A percentile compares a stretch with the other conserved stretches of the same genome.
Evolutionary conservation across 208 protist genomes (phyloP).

Genomic region (Leishmania amazonensis): DNA sequence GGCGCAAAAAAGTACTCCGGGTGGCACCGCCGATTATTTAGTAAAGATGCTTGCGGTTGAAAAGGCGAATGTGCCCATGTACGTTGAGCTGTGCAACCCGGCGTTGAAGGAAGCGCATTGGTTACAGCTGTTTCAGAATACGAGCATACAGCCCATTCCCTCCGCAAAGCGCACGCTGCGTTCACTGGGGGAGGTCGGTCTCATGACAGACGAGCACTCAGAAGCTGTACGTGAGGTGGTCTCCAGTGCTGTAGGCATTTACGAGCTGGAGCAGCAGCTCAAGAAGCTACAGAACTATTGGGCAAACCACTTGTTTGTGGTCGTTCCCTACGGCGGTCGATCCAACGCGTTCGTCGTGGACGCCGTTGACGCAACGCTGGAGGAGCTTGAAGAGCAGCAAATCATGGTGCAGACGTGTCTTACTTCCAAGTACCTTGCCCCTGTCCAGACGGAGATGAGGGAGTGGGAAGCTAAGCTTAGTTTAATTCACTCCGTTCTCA

Average conservation of each 20-base stretch:
- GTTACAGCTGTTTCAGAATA: constrained; percentile 76
- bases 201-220: constrained; percentile 50
- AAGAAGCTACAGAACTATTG: constrained; percentile 85
- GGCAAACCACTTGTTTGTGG: constrained; percentile 57
- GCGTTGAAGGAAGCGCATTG: constrained; percentile 88
- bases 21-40: constrained; percentile 63
- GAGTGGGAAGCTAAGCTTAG: constrained; percentile 87
- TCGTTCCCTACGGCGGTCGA: constrained; percentile 71
- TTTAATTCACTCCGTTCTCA: constrained; percentile 81
- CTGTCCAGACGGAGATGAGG: constrained; percentile 60
- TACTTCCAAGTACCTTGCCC: constrained; percentile 76
- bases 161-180: constrained; percentile 53
- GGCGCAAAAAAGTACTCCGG: constrained; percentile 63
- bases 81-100: constrained; percentile 84
- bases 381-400: constrained; percentile 91
- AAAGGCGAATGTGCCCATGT: constrained; percentile 70
- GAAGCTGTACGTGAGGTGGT: constrained; percentile 78
- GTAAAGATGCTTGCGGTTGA: constrained; percentile 72
- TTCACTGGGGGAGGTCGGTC: constrained; percentile 34
- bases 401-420: constrained; percentile 85
- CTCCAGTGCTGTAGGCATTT: constrained; percentile 87
- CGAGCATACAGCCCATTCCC: constrained; percentile 39
- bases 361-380: constrained; percentile 81
- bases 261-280: constrained; percentile 85
- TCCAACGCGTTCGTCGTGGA: constrained; percentile 87